Evolutionary conservation across 2,329 filamentous ascomycete species (phyloP), one percentile per base, ranked within the genome.

Genomic region (Fusarium neocosmosporiellum): DNA sequence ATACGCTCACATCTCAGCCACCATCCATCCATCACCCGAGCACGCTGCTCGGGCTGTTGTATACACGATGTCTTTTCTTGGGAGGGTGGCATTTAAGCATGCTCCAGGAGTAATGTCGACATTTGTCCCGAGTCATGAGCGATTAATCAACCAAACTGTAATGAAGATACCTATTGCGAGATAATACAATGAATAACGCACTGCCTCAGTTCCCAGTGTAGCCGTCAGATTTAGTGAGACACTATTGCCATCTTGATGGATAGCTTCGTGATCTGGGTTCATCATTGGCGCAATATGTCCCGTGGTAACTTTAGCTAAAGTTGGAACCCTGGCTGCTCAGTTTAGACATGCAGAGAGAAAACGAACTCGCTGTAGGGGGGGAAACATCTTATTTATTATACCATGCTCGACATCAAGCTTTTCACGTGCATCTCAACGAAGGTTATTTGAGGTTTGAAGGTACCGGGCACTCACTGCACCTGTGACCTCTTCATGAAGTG

Each of bases 1-100:
- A 54, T 54, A 46, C 27, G 67, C 67, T 43, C 36, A 65, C 67
- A 65, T 63, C 65, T 57, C 29, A 48, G 57, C 41, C 43, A 58
- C 27, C n/a, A 18, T 50, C 46, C 41, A 31, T 57, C 20, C 36
- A 33, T 31, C 24, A 41, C 41, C 36, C 50, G 34, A 50, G 36
- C 29, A 27, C 13, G 18, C 29, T 60, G 22, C n/a, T 57, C 20
- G 48, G 67, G 41, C 20, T 36, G 11, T 62, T 60, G 58, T 41
- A 65, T 59, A 63, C 67, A 73, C 54, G 63, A 54, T 53, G 33
- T 54, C 22, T 43, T 18, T 50, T 20, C 41, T 73, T 33, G 54
- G 53, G 54, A 27, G 41, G 37, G 33, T 22, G 58, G 46, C 29
- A 58, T 55, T 55, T n/a, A 43, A 46, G 18, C 27, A 20, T 53